These are phyloP conservation scores for Teratosphaeria epicoccoides DNA, from an alignment of 2,329 filamentous ascomycete species.

Conservation along the genomic window DNA sequence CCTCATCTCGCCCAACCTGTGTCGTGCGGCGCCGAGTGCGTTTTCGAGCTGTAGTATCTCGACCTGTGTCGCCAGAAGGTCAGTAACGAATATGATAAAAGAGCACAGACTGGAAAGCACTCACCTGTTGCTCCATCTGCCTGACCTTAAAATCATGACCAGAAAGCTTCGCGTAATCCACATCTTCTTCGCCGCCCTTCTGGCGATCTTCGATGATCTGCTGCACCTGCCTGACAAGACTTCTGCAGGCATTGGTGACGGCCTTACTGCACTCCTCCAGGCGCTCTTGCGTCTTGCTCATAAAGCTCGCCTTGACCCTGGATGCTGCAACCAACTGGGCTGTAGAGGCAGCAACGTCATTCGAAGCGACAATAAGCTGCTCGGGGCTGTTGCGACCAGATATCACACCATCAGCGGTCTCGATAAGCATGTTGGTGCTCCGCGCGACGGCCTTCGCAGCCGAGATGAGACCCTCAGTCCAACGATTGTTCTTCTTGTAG, in stretches of 20 bases:
- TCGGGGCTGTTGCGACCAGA: constrained; percentile 86
- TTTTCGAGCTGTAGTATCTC: constrained; percentile 97
- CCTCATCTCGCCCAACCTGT: constrained; percentile 89
- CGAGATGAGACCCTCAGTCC: constrained; percentile 95
- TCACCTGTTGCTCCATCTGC: constrained; percentile 99
- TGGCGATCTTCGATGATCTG: constrained; percentile 82
- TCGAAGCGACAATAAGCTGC: constrained; percentile 94
- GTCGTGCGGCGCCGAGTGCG: constrained; percentile 63
- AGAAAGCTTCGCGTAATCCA: constrained; percentile 81
- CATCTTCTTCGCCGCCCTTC: constrained; percentile 62
- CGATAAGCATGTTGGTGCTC: constrained; percentile 91
- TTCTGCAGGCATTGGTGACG: constrained; percentile 77
- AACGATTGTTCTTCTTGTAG: constrained; percentile 99
- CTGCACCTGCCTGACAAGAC: constrained; percentile 86
- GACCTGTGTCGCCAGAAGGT: constrained; percentile 49
- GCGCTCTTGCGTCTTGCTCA: constrained; percentile 90
- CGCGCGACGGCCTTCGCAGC: constrained; percentile 91
- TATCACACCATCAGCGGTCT: constrained; percentile 93
- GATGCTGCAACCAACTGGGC: constrained; percentile 93
- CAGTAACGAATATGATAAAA: neutral
- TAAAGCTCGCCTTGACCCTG: constrained; percentile 93
- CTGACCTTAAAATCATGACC: constrained; percentile 96
- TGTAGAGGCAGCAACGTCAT: constrained; percentile 91
- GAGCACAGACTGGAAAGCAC: constrained; percentile 23
- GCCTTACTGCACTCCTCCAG: constrained; percentile 87